These are phyloP conservation scores for Cymbopogon citratus DNA, from an alignment of 176 grass and related monocot genomes.

Conservation along the genomic window DNA sequence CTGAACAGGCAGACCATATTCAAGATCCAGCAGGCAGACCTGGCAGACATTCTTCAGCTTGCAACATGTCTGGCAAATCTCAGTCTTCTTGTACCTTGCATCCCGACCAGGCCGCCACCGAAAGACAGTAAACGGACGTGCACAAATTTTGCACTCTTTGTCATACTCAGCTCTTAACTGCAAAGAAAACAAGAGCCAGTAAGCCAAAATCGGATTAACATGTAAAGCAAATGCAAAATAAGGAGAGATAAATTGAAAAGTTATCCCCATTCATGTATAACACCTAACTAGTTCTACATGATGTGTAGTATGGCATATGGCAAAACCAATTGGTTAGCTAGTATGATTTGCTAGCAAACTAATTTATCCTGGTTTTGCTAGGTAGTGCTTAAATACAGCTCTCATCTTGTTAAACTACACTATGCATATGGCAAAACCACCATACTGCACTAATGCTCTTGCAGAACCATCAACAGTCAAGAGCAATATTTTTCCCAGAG, in stretches of 20 bases:
- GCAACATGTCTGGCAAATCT: conserved; percentile 97
- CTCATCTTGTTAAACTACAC: not conserved
- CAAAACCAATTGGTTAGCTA: not conserved
- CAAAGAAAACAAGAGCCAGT: conserved; percentile 21
- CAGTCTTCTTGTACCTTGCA: conserved; percentile 97
- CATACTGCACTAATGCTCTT: not conserved
- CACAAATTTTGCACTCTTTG: conserved; percentile 96
- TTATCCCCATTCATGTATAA: too few species aligned
- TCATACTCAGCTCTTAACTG: conserved; percentile 86
- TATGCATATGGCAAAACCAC: not conserved
- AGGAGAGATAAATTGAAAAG: too few species aligned
- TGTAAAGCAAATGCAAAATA: conserved; percentile 1
- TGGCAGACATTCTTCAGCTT: conserved; percentile 97
- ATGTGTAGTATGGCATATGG: not conserved
- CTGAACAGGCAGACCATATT: conserved; percentile 90
- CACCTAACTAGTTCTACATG: not conserved
- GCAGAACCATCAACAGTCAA: not conserved
- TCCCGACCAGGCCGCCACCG: conserved; percentile 92
- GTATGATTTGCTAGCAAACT: not conserved
- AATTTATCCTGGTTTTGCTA: not conserved
- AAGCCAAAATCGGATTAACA: not conserved
- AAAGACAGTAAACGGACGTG: conserved; percentile 84
- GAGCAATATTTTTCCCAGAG: not conserved
- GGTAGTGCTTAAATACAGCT: not conserved
- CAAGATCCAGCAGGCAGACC: conserved; percentile 93